These are phyloP conservation scores for Peronosclerospora sorghi DNA, from an alignment of 352 stramenopile genomes.

Conservation along the genomic window DNA sequence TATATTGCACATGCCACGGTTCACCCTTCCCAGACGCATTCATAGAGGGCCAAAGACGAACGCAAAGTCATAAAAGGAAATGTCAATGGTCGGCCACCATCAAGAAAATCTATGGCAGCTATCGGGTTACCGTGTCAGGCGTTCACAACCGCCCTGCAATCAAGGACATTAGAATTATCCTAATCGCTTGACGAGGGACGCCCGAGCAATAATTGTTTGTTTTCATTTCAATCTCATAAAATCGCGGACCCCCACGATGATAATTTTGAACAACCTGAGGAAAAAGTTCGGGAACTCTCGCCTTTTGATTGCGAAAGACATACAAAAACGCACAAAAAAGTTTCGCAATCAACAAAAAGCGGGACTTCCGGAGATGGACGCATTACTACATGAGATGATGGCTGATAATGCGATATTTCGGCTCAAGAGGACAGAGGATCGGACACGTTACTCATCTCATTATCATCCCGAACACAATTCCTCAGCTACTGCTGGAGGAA, in stretches of 20 bases:
- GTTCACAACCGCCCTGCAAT: neutral
- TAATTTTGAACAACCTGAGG: no score
- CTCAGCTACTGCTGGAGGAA: neutral
- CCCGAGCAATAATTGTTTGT: neutral
- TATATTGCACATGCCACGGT: neutral
- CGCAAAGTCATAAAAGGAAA: neutral
- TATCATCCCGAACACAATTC: neutral
- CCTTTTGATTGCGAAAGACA: neutral
- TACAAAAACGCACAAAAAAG: neutral
- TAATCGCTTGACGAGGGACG: neutral
- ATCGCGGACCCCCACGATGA: neutral
- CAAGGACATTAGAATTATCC: neutral
- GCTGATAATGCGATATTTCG: neutral
- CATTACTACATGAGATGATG: neutral
- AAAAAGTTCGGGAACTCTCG: neutral
- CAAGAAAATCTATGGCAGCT: neutral
- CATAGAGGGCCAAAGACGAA: neutral
- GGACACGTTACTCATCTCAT: neutral
- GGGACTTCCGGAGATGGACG: neutral
- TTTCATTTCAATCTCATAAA: neutral
- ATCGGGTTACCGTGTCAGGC: neutral
- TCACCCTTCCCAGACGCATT: neutral
- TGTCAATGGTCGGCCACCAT: neutral
- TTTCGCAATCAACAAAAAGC: neutral
- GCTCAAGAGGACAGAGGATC: neutral